Evolutionary conservation across 768 basidiomycete species (phyloP).

Genomic region (Phaeolepiota aurea): DNA sequence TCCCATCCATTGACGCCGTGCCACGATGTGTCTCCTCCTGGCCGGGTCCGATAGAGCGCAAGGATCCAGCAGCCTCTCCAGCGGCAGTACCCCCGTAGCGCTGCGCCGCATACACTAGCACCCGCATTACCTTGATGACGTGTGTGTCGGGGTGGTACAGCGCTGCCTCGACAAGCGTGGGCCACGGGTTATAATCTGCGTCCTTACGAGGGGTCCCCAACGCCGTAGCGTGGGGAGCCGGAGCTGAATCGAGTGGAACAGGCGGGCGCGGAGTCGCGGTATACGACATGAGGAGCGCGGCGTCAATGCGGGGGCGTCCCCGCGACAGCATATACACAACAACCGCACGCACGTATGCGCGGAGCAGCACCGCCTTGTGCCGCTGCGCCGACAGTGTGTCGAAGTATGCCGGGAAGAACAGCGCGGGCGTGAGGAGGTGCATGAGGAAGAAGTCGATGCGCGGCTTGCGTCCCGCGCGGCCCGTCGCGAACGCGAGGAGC

Average conservation of each 20-base stretch:
- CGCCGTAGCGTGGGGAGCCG: constrained; percentile 11
- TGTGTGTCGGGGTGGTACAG: constrained; percentile 47
- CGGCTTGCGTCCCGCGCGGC: constrained; percentile 36
- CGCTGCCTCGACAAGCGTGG: constrained; percentile 32
- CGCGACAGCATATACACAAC: constrained; percentile 26
- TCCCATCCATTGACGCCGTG: constrained; percentile 39
- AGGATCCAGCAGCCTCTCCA: constrained; percentile 34
- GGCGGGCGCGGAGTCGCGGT: constrained; percentile 33
- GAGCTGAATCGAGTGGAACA: constrained; percentile 1
- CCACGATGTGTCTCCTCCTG: constrained; percentile 37
- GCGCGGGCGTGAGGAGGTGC: constrained; percentile 45
- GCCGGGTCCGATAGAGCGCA: constrained; percentile 19
- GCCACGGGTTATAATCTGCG: constrained; percentile 43
- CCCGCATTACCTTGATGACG: constrained; percentile 39
- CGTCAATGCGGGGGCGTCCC: constrained; percentile 46
- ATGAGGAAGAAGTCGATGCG: constrained; percentile 52
- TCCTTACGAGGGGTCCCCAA: constrained; percentile 27
- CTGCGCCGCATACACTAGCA: constrained; percentile 37
- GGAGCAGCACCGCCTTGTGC: constrained; percentile 37
- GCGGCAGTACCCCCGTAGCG: constrained; percentile 33
- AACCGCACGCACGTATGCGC: constrained; percentile 28
- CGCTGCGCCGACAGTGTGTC: constrained; percentile 19
- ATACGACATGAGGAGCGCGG: constrained; percentile 36
- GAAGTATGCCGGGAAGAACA: constrained; percentile 39
- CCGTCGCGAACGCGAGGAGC: constrained; percentile 37